Base-by-base conservation (phyloP, 2,329 filamentous ascomycete genomes). In the Diaporthe ampelina region DNA sequence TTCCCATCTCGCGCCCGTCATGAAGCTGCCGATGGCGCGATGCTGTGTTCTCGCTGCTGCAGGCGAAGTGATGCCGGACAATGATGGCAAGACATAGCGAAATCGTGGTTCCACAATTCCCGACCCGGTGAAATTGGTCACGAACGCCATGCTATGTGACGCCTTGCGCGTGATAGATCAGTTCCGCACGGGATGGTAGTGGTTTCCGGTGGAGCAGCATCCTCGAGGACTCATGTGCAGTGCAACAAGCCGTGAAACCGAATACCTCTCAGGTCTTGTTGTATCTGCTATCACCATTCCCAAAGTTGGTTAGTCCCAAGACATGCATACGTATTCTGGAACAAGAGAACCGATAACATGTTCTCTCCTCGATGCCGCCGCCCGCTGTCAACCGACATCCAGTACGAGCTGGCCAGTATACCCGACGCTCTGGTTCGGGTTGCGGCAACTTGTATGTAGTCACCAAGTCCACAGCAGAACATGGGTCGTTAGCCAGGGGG, bases 321-420 rank as follows among this genome's bases (percentile, higher is more conserved):
- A 37, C 32, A 6, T 40, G 15, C 32, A 54, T 35, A 26, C 24
- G 32, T 54, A 11, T 54, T 68, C 48, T 68, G 63, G 48, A 68
- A 54, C 48, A 35, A 54, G 13, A 19, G 48, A 37, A 37, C 7
- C 21, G n/a, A 54, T 26, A 35, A 40, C 63, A 54, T 40, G 29
- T 50, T 15, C 11, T 15, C 61, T 13, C 37, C 19, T 26, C 9
- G 32, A 68, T 48, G 58, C 40, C 50, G 58, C 37, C 29, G 40
- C n/a, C 58, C 58, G 48, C 58, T 37, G 50, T 72, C 73, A 57
- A 65, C 57, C 65, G 56, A 58, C 57, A n/a, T 37, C 11, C 15
- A 50, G 50, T 59, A 45, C 40, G 50, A 58, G 43, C 24, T 50
- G 37, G 29, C 56, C 13, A 57, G n/a, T 52, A 5, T 9, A 35